Evolutionary conservation across 106 monocot species (phyloP).

Genomic region (Dendrobium officinale): DNA sequence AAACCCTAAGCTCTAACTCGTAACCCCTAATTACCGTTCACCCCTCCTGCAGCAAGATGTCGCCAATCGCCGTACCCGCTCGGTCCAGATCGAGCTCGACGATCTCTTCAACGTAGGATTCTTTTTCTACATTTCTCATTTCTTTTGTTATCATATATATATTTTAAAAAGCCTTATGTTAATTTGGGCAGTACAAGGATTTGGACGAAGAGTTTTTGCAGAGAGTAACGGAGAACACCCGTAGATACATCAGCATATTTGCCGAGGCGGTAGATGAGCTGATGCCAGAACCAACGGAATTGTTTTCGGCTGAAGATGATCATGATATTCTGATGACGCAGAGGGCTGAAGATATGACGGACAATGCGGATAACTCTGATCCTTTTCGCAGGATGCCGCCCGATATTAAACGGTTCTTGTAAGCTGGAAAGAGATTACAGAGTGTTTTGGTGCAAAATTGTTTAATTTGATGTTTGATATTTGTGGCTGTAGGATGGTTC

Average conservation of each 20-base stretch:
- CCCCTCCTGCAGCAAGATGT: slow-evolving; percentile 80
- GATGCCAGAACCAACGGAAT: slow-evolving; percentile 85
- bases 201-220: slow-evolving; percentile 84
- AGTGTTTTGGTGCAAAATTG: not conserved
- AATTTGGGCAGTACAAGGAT: slow-evolving; percentile 63
- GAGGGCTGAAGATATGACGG: slow-evolving; percentile 69
- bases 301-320: slow-evolving; percentile 69
- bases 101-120: slow-evolving; percentile 76
- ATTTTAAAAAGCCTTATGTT: not conserved
- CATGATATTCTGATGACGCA: slow-evolving; percentile 94
- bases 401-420: slow-evolving; percentile 94
- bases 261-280: slow-evolving; percentile 80
- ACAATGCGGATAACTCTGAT: slow-evolving; percentile 51
- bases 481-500: too few relatives aligned
- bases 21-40: not conserved
- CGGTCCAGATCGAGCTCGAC: slow-evolving; percentile 90
- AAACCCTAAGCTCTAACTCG: slow-evolving; percentile 1
- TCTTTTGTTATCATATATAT: not conserved
- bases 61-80: slow-evolving; percentile 69
- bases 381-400: slow-evolving; percentile 82
- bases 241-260: slow-evolving; percentile 72
- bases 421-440: slow-evolving; percentile 15
- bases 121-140: not conserved
- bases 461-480: not conserved
- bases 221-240: slow-evolving; percentile 80